These are phyloP conservation scores for Hibiscus syriacus DNA, from an alignment of 345 rosid genomes.

Conservation along the genomic window DNA sequence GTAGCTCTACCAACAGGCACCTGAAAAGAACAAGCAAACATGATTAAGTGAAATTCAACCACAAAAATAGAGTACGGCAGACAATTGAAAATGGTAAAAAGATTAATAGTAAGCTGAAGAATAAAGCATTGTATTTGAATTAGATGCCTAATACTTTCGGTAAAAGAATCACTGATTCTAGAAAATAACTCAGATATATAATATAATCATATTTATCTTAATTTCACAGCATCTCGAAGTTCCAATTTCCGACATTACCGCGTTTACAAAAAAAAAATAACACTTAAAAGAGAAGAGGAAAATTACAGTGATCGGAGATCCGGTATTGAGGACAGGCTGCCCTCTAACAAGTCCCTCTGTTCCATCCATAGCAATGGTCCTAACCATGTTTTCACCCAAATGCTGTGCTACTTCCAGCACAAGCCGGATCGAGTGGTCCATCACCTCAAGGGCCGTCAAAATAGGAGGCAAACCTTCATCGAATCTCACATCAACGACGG, in stretches of 20 bases:
- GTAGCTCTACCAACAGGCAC: slow-evolving; percentile 97
- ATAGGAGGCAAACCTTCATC: slow-evolving; percentile 92
- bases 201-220: background rate
- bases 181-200: background rate
- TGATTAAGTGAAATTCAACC: background rate
- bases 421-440: slow-evolving; percentile 51
- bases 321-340: slow-evolving; percentile 75
- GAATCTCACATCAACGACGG: slow-evolving; percentile 86
- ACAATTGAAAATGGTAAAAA: background rate
- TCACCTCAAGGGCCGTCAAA: slow-evolving; percentile 91
- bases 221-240: background rate
- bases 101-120: background rate
- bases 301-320: slow-evolving; percentile 82
- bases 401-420: slow-evolving; percentile 99
- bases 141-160: background rate
- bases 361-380: slow-evolving; percentile 97
- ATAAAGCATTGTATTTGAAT: background rate
- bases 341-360: slow-evolving; percentile 86
- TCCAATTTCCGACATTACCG: background rate
- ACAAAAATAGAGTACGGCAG: background rate
- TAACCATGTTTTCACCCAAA: slow-evolving; percentile 71
- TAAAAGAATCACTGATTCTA: background rate
- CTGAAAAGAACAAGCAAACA: slow-evolving; percentile 21
- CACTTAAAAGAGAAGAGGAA: background rate
- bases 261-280: background rate